Evolutionary conservation across 768 basidiomycete species (phyloP).

Genomic region (Saitozyma podzolica): DNA sequence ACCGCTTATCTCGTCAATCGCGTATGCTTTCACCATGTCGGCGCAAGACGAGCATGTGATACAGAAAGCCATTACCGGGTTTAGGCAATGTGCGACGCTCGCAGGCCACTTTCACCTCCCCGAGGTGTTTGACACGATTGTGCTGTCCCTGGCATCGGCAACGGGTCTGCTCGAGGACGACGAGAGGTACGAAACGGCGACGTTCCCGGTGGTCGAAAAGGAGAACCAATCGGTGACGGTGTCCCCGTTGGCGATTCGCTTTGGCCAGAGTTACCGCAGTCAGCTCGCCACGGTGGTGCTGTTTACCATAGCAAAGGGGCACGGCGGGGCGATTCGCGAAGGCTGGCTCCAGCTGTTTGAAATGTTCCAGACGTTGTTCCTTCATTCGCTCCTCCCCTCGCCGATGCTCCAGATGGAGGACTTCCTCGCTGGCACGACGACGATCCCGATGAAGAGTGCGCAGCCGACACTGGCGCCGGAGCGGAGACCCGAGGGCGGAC

Average conservation of each 20-base stretch:
- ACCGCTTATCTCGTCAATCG: conserved; percentile 87
- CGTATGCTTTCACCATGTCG: conserved; percentile 84
- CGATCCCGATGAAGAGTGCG: conserved; percentile 82
- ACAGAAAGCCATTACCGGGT: conserved; percentile 91
- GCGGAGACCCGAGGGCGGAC: conserved; percentile 69
- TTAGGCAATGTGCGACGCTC: conserved; percentile 90
- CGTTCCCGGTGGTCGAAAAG: conserved; percentile 83
- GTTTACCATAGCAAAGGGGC: conserved; percentile 96
- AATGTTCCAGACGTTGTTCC: conserved; percentile 94
- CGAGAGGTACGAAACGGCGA: conserved; percentile 59
- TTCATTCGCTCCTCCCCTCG: conserved; percentile 85
- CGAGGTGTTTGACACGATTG: conserved; percentile 96
- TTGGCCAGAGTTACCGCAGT: conserved; percentile 91
- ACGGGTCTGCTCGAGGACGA: conserved; percentile 80
- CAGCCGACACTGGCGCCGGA: conserved; percentile 59
- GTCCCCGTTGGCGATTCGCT: conserved; percentile 85
- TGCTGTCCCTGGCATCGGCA: conserved; percentile 85
- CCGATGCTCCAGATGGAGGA: conserved; percentile 97
- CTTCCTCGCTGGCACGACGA: conserved; percentile 89
- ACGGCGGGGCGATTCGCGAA: conserved; percentile 87
- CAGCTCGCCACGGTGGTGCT: conserved; percentile 95
- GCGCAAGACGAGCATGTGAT: conserved; percentile 97
- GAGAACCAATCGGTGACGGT: conserved; percentile 88
- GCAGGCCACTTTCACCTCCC: conserved; percentile 85
- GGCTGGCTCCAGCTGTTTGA: conserved; percentile 98